Base-by-base conservation (phyloP, 2,329 filamentous ascomycete genomes). In the Pezicula carpinea region DNA sequence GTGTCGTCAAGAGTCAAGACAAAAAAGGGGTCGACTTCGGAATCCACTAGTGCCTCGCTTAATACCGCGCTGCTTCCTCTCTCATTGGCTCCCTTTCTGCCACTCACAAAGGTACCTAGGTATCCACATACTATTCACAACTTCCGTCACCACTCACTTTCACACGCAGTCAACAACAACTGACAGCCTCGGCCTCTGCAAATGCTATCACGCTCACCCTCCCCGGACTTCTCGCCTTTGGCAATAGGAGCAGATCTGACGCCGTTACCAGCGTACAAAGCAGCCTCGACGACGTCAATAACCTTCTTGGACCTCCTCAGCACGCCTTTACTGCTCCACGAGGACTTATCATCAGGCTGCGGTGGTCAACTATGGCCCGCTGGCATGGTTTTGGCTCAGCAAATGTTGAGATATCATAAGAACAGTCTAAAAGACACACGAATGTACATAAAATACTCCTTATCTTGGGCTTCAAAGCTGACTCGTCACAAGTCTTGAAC, bases 331-430 rank as follows among this genome's bases (percentile, higher is more conserved):
- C 75, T 79, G 50, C 79, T 97, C 14, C 86, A 88, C 60, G 90
- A 96, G 66, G 91, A 97, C 66, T 77, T 96, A 40, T 81, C 80
- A 48, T 81, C 87, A 53, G 93, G 93, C 51, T 97, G 93, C 66
- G 93, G 93, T 41, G 93, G 93, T 2, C 88, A 95, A 68, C 77
- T 95, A 10, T 97, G 93, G 93, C 92, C 91, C 3, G 92, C 92
- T 1, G 93, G 93, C 10, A 87, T 95, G 82, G 80, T 93, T 14
- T 74, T 99, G 44, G 80, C 87, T 17, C 89, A 85, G 66, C 95
- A 97, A 64, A 79, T 97, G 76, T 74, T 97, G 49, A 79, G 84
- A 44, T 83, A 83, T 61, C 86, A 88, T 58, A 72, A 71, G 52
- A 69, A 77, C n/a, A 71, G 79, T 55, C 66, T 95, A 53, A 68